Evolutionary conservation across 495 filamentous ascomycete species (phyloP), one percentile per base, ranked within the genome.

Genomic region (Podospora pseudoanserina): DNA sequence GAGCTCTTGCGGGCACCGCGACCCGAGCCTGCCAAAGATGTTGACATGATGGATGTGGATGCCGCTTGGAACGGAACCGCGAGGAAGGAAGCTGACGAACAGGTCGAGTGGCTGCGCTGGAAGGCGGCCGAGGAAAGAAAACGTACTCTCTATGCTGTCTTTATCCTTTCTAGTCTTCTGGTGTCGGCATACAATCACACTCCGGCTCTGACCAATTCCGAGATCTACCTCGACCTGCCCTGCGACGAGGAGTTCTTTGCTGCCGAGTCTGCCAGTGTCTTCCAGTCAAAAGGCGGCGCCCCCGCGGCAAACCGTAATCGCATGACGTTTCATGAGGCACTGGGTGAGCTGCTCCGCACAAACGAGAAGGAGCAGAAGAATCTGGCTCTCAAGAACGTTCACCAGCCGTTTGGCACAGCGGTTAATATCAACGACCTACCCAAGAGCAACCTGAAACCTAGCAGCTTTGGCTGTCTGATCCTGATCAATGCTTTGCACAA

Each of bases 401-500:
- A 81, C 64, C 80, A 82, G 64, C 70, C 75, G 6, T 82, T 86
- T 65, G 84, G 85, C 54, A 78, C 81, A 15, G 75, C 75, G 5
- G 64, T 75, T 32, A 79, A 82, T 60, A 49, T 78, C 19, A 78
- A 81, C 60, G 83, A 87, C 53, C 74, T 88, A 2, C 80, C 86
- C 23, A 85, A 85, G 72, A 87, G 84, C 65, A 86, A 93, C 61
- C 80, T 96, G 65, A 89, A 88, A 68, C 93, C 94, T 2, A 98
- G 95, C 78, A 95, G 94, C 5, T 97, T 97, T 73, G 95, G 95
- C 23, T 98, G 95, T 79, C 81, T 97, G 18, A 86, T 97, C 13
- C 82, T 99, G 64, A 98, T 99, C 75, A 96, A 97, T 77, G 94
- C 95, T 1, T 81, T 99, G 28, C 95, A 99, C 78, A 97, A 97